phyloP scores from a whole-genome alignment of 306 rosid genomes.

The Prinsepia uniflora region DNA sequence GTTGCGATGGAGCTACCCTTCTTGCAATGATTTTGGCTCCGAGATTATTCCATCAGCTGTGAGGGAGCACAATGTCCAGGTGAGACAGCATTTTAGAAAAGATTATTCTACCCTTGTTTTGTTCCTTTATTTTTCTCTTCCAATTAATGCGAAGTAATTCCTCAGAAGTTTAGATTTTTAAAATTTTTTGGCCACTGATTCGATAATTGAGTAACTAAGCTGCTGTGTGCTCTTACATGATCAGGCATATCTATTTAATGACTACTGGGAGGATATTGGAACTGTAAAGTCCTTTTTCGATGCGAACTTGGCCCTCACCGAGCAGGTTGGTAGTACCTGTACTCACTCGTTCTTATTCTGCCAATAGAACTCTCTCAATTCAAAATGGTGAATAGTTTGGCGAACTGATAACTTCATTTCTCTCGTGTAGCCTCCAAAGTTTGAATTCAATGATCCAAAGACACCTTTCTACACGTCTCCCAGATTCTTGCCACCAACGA shows the following conservation, averaged over 20 bases:
- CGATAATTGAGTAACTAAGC: background rate
- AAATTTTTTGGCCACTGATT: background rate
- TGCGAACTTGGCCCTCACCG: slow-evolving; percentile 90
- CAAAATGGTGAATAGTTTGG: background rate
- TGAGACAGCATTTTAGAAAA: slow-evolving; percentile 30
- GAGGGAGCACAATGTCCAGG: slow-evolving; percentile 81
- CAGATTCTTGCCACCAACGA: slow-evolving; percentile 93
- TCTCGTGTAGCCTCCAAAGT: slow-evolving; percentile 67
- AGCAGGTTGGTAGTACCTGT: slow-evolving; percentile 48
- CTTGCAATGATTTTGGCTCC: slow-evolving; percentile 86
- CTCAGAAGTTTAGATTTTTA: background rate
- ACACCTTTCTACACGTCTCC: slow-evolving; percentile 98
- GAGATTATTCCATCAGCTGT: slow-evolving; percentile 95
- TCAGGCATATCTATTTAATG: slow-evolving; percentile 91
- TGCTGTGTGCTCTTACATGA: slow-evolving; percentile 22
- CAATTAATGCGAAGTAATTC: background rate
- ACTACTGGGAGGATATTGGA: slow-evolving; percentile 99
- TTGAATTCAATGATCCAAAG: slow-evolving; percentile 86
- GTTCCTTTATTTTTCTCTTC: slow-evolving; percentile 3
- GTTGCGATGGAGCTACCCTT: slow-evolving; percentile 57
- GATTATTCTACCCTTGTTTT: background rate
- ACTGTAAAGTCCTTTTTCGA: slow-evolving; percentile 87
- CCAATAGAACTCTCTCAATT: background rate
- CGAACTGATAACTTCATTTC: slow-evolving; percentile 24
- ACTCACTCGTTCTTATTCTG: background rate